A percentile compares a stretch with the other conserved stretches of the same genome.
These are phyloP conservation scores for Pseudozyma hubeiensis DNA, from an alignment of 1,284 basidiomycete genomes.

Conservation along the genomic window DNA sequence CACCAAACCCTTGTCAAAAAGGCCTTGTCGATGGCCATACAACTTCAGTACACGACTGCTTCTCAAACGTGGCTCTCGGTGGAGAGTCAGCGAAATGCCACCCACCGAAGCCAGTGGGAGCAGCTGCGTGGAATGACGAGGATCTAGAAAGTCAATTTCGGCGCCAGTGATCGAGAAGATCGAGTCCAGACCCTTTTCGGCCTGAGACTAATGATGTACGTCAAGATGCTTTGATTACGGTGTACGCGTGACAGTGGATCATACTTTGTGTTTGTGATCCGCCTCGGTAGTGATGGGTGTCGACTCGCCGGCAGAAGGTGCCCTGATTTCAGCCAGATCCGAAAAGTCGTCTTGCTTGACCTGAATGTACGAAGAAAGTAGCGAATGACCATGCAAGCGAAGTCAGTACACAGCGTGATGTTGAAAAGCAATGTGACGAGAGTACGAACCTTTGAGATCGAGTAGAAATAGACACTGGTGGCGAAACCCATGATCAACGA, in stretches of 20 bases:
- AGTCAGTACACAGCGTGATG: neutral
- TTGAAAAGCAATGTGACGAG: neutral
- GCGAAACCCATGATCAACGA: slow-evolving; percentile 79
- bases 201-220: too few relatives aligned
- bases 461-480: slow-evolving; percentile 89
- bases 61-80: too few relatives aligned
- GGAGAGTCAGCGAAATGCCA: too few relatives aligned
- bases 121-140: too few relatives aligned
- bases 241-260: neutral
- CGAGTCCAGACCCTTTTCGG: too few relatives aligned
- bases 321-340: slow-evolving; percentile 54
- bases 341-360: slow-evolving; percentile 64
- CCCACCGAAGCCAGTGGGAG: too few relatives aligned
- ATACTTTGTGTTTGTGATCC: slow-evolving; percentile 47
- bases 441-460: slow-evolving; percentile 73
- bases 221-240: too few relatives aligned
- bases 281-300: slow-evolving; percentile 40
- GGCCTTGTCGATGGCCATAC: too few relatives aligned
- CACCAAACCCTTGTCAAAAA: too few relatives aligned
- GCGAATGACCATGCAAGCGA: neutral
- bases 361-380: slow-evolving; percentile 3
- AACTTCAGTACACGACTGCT: too few relatives aligned
- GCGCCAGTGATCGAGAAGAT: too few relatives aligned
- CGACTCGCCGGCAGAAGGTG: slow-evolving; percentile 23
- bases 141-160: too few relatives aligned